A percentile compares a stretch with the other conserved stretches of the same genome.
phyloP scores from a whole-genome alignment of 257 asterid species.

The Plantago elongata region DNA sequence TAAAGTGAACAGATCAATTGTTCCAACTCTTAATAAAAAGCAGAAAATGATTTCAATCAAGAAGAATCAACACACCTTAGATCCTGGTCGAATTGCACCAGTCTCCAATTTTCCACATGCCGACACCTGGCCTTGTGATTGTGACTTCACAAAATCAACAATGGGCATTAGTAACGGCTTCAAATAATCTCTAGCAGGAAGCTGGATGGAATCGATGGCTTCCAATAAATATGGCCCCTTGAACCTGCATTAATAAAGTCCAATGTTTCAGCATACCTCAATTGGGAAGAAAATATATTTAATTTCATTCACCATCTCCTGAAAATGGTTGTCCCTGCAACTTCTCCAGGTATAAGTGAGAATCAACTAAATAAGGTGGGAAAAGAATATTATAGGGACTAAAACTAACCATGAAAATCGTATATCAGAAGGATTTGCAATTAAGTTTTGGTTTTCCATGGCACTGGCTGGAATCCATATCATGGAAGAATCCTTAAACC shows the following conservation, averaged over 20 bases:
- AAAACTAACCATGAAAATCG: constrained; percentile 72
- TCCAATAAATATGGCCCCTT: constrained; percentile 76
- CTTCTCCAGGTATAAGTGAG: not conserved
- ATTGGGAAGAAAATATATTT: too few species aligned
- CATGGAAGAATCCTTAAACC: constrained; percentile 75
- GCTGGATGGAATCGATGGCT: constrained; percentile 83
- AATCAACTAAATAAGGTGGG: not conserved
- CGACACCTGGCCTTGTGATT: constrained; percentile 73
- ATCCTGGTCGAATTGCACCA: constrained; percentile 81
- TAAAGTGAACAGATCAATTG: too few species aligned
- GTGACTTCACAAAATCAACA: constrained; percentile 75
- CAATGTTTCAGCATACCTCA: not conserved
- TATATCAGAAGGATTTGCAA: constrained; percentile 53
- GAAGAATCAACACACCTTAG: constrained; percentile 48
- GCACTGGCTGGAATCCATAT: constrained; percentile 88
- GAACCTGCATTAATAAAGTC: constrained; percentile 49
- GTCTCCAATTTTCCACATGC: constrained; percentile 83
- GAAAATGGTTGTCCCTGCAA: not conserved
- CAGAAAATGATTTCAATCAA: constrained; percentile 3
- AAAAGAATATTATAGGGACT: not conserved
- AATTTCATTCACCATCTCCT: not conserved
- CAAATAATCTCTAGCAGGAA: constrained; percentile 74
- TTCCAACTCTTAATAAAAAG: not conserved
- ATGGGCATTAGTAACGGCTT: constrained; percentile 78
- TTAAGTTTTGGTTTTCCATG: constrained; percentile 86